Evolutionary conservation across 2,329 filamentous ascomycete genomes (phyloP), one percentile per base, ranked within the genome.

Genomic region (Clathrospora elynae): DNA sequence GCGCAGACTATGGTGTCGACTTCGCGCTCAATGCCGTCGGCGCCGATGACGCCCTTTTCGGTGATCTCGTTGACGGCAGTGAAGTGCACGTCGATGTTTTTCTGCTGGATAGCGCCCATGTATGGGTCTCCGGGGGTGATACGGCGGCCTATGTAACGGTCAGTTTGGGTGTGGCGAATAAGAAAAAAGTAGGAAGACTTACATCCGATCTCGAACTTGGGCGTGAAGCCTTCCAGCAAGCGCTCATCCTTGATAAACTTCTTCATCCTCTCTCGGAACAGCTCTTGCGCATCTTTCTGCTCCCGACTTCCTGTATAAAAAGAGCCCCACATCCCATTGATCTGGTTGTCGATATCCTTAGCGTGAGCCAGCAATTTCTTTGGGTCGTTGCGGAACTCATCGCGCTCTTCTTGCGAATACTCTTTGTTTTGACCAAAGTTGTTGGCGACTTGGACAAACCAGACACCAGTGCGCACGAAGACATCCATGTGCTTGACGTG

Each of bases 241-340:
- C 76, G 64, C 46, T 78, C 66, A 44, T 80, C 76, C 47, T 76
- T 78, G 56, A 81, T 77, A 37, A 70, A 72, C 46, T 79, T 74
- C 9, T 64, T 68, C 76, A 79, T 80, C 10, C 75, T 67, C 3
- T 63, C 57, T 16, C 55, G 56, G 42, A 77, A 74, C 4, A 68
- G 28, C 29, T 70, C 53, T 44, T 73, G 68, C 1, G 61, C 68
- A 11, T 47, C 48, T 9, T 67, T 67, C 46, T 80, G 78, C 6
- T 39, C 59, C 41, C 73, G 63, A 4, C 69, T 70, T 4, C 63
- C 71, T 1, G 63, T 60, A 52, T 77, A 78, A 49, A 79, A 78
- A 1, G 61, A 41, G 6, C 67, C 70, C 75, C 75, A 79, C 0
- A 75, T 36, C 2, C 71, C 71, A 47, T 78, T 79, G 23, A 79